Evolutionary conservation across 2,329 filamentous ascomycete species (phyloP), one percentile per base, ranked within the genome.

Genomic region (Cordyceps sp.): DNA sequence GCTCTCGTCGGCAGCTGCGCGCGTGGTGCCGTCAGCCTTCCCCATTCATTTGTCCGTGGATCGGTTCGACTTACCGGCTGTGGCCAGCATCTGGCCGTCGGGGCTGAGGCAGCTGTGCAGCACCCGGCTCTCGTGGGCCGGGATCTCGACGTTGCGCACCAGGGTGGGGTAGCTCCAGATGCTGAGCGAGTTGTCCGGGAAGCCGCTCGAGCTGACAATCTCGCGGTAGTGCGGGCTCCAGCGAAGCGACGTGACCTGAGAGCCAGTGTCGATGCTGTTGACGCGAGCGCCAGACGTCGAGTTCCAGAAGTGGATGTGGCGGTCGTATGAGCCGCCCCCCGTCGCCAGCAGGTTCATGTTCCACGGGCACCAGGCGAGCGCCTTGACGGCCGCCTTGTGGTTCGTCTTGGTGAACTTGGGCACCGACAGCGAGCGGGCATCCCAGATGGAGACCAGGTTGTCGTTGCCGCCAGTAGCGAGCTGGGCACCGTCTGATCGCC

Each of bases 231-330:
- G 78, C 39, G 85, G 84, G 68, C 83, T 93, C 90, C 90, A 98
- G 47, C 85, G 78, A 35, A 98, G 73, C 45, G 81, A 90, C 43
- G 90, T 98, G 36, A 98, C 92, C 58, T 98, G 90, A 29, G 85
- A 93, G 38, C 90, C 90, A 26, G 90, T 96, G 56, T 96, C 86
- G 57, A 98, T 96, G 69, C 84, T 93, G 76, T 98, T 98, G 62
- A 93, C 86, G 46, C 90, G 82, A 33, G 90, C 88, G 38, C 90
- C 90, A 5, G 88, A 93, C 16, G 90, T 96, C 29, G 86, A 92
- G 70, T 98, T 98, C 90, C 90, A 98, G 73, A 98, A 98, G 66
- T 98, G 90, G 57, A 98, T 98, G 61, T 94, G 82, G 45, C 85
- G 81, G 55, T 98, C 90, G 57, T 94, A 92, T 27, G 84, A 92